These are phyloP conservation scores for Lactarius hengduanensis DNA, from an alignment of 768 basidiomycete genomes.

Conservation along the genomic window DNA sequence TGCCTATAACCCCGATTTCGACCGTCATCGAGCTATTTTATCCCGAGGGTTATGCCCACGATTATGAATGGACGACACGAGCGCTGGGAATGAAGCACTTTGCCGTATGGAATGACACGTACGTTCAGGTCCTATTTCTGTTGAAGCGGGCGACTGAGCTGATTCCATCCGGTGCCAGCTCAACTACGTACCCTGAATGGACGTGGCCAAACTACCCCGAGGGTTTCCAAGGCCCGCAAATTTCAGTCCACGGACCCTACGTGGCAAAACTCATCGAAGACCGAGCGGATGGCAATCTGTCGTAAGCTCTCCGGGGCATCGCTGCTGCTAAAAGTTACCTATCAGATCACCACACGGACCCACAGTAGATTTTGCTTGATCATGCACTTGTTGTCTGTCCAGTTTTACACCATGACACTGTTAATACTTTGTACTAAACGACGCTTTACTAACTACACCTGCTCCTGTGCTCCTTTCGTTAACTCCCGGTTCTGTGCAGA, in stretches of 20 bases:
- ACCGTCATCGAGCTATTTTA: constrained; percentile 86
- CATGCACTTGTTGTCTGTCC: not conserved
- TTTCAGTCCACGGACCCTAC: constrained; percentile 67
- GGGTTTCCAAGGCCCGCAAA: constrained; percentile 77
- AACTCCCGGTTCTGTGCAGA: not conserved
- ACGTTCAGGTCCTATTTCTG: constrained; percentile 31
- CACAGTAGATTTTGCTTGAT: not conserved
- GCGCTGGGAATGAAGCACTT: constrained; percentile 74
- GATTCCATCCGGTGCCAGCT: constrained; percentile 26
- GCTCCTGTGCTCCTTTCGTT: not conserved
- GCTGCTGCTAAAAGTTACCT: not conserved
- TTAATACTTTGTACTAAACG: not conserved
- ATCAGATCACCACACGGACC: not conserved
- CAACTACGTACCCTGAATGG: constrained; percentile 46
- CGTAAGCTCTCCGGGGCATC: constrained; percentile 3
- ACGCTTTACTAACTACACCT: not conserved
- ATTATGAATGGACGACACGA: constrained; percentile 80
- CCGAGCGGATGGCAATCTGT: constrained; percentile 44
- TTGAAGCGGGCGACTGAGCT: not conserved
- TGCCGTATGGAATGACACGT: constrained; percentile 82
- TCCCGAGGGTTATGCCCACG: constrained; percentile 78
- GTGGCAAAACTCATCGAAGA: constrained; percentile 74
- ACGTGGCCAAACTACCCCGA: constrained; percentile 71
- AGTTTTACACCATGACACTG: not conserved
- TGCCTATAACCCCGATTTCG: constrained; percentile 71